These are phyloP conservation scores for Monilinia laxa DNA, from an alignment of 2,329 filamentous ascomycete genomes.

Conservation along the genomic window DNA sequence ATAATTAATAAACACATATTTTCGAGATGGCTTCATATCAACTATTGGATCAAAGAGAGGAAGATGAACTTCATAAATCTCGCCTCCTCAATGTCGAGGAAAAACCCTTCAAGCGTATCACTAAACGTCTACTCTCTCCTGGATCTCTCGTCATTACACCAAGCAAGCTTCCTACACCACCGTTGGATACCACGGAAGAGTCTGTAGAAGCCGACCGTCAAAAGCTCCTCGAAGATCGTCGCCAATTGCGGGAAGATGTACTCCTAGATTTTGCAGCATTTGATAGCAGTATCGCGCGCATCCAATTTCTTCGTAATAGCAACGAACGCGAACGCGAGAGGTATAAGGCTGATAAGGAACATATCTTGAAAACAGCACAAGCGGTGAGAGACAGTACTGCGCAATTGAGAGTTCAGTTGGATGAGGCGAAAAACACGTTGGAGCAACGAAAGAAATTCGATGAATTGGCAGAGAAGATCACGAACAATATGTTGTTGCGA, in stretches of 20 bases:
- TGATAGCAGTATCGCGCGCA: constrained; percentile 79
- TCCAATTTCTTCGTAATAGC: constrained; percentile 81
- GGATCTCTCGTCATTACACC: constrained; percentile 60
- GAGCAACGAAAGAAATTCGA: constrained; percentile 83
- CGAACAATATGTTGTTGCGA: constrained; percentile 73
- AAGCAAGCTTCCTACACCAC: constrained; percentile 62
- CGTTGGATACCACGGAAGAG: constrained; percentile 54
- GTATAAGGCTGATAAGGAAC: constrained; percentile 76
- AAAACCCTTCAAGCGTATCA: constrained; percentile 85
- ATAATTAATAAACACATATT: background rate
- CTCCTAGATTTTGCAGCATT: constrained; percentile 86
- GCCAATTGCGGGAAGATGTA: constrained; percentile 78
- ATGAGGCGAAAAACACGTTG: constrained; percentile 72
- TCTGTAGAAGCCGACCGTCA: constrained; percentile 48
- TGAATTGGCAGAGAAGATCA: constrained; percentile 82
- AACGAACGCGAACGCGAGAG: constrained; percentile 81
- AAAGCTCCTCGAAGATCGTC: constrained; percentile 54
- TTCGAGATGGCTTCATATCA: constrained; percentile 57
- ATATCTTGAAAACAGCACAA: constrained; percentile 76
- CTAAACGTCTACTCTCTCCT: constrained; percentile 72
- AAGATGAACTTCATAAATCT: constrained; percentile 82
- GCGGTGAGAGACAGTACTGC: constrained; percentile 73
- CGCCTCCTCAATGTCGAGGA: constrained; percentile 89
- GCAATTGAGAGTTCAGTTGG: constrained; percentile 70
- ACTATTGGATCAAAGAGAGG: constrained; percentile 71